phyloP scores from a whole-genome alignment of 73 alveolate genomes.

The Paramecium tetraurelia region DNA sequence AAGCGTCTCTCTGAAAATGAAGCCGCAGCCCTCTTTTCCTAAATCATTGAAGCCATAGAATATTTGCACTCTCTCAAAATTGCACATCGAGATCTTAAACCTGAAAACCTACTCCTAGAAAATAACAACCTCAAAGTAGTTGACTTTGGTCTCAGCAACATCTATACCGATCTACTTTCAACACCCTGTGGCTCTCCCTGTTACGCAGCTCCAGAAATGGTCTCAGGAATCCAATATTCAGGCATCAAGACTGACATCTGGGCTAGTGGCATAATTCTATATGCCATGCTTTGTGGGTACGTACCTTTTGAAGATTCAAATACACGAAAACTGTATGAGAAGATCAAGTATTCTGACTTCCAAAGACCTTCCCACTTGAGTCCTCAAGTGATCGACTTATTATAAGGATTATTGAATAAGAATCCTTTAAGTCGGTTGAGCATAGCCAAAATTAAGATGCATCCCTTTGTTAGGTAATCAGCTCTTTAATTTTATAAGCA shows the following conservation, averaged over 20 bases:
- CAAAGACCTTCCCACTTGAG: slow-evolving; percentile 45
- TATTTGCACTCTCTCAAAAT: slow-evolving; percentile 80
- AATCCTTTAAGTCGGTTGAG: slow-evolving; percentile 67
- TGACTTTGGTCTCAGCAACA: slow-evolving; percentile 77
- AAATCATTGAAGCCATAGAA: slow-evolving; percentile 84
- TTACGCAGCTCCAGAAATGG: slow-evolving; percentile 89
- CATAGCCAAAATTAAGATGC: slow-evolving; percentile 62
- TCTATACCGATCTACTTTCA: slow-evolving; percentile 63
- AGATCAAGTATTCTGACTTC: slow-evolving; percentile 67
- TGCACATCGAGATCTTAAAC: slow-evolving; percentile 86
- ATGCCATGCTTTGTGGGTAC: slow-evolving; percentile 85
- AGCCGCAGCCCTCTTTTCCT: slow-evolving; percentile 78
- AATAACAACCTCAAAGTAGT: slow-evolving; percentile 72
- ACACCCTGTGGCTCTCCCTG: slow-evolving; percentile 89
- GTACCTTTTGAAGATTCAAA: slow-evolving; percentile 86
- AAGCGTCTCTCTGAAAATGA: slow-evolving; percentile 78
- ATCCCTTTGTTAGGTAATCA: slow-evolving; percentile 74
- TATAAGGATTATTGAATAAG: slow-evolving; percentile 59
- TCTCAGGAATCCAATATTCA: slow-evolving; percentile 70
- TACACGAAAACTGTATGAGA: slow-evolving; percentile 73
- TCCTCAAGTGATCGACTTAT: slow-evolving; percentile 34
- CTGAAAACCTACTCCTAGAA: slow-evolving; percentile 81
- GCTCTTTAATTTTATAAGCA: background rate
- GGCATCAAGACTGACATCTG: slow-evolving; percentile 79
- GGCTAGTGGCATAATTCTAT: slow-evolving; percentile 80